Percentiles rank a stretch among this genome's conserved stretches.
phyloP scores from a whole-genome alignment of 129 eudicot species.

The Centrapalus pauciflorus region DNA sequence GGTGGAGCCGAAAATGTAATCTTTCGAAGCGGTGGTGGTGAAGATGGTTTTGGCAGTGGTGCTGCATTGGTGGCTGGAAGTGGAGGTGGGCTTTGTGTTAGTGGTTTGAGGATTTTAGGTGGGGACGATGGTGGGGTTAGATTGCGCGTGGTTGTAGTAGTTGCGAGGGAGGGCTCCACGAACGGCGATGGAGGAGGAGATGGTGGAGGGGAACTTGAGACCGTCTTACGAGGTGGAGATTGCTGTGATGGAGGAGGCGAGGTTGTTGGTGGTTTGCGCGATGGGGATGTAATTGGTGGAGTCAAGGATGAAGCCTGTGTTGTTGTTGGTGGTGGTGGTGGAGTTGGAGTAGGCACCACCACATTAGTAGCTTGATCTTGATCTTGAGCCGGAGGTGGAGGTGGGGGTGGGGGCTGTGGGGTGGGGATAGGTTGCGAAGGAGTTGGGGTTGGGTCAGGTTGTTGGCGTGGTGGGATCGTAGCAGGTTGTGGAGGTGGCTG shows the following conservation, averaged over 20 bases:
- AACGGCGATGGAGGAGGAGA: constrained; percentile 4
- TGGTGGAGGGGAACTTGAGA: not conserved
- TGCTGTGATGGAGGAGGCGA: constrained; percentile 12
- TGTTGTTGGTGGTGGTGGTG: constrained; percentile 22
- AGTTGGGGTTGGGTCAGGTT: constrained; percentile 11
- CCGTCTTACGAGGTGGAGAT: constrained; percentile 12
- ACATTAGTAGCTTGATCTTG: constrained; percentile 9
- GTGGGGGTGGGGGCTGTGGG: constrained; percentile 12
- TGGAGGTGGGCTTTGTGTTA: constrained; percentile 17
- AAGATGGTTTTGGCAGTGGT: constrained; percentile 15
- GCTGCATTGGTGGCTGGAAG: constrained; percentile 19
- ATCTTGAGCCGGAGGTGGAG: constrained; percentile 9
- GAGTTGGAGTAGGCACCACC: constrained; percentile 23
- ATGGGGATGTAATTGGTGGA: constrained; percentile 14
- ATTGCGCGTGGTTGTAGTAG: constrained; percentile 11
- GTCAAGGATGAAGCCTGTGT: constrained; percentile 11
- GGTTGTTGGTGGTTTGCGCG: constrained; percentile 15
- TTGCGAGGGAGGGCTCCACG: not conserved
- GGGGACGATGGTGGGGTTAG: constrained; percentile 21
- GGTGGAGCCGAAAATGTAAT: constrained; percentile 19
- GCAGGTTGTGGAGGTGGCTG: constrained; percentile 16
- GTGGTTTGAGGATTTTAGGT: constrained; percentile 12
- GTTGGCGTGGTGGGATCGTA: constrained; percentile 11
- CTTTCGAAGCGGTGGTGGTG: not conserved
- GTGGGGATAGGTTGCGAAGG: constrained; percentile 10